Evolutionary conservation across 176 grass and related monocot genomes (phyloP), one percentile per base, ranked within the genome.

Genomic region (Oryza coarctata): DNA sequence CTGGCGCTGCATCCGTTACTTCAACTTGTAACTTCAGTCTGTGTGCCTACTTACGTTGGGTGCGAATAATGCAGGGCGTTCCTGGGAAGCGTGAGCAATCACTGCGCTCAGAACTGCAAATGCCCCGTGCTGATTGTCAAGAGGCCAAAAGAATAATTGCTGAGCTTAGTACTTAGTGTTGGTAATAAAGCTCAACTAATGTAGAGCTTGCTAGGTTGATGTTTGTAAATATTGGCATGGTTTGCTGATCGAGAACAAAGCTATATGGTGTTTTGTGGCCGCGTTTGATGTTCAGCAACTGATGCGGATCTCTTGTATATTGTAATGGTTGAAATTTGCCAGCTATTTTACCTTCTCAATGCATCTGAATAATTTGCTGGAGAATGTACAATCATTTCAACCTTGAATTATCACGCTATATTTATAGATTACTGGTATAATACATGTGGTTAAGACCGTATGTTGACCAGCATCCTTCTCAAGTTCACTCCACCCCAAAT

Each of bases 71-170:
- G 25, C 70, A 92, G 90, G 86, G 49, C 86, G 2, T 85, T 92
- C 25, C 81, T 92, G 14, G 90, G 90, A 38, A 88, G 90, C 39
- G 90, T 92, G 18, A 92, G 90, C 79, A 88, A 83, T 63, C 75
- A 92, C 69, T 92, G 90, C 74, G 90, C 90, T 4, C 90, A 85
- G 60, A 83, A 88, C 58, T 87, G 73, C 39, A 92, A 88, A 6
- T 92, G 90, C 83, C 90, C 90, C 3, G 79, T 92, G 9, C 70
- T 92, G 22, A 80, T 88, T 14, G 83, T 88, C 62, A 88, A 88
- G 63, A 82, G 50, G 60, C 88, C 88, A 32, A 86, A 89, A 22
- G 65, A 86, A 20, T 77, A 44, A 8, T 32, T n/a, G 52, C 6
- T 52, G 18, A 52, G 44, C 12, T 47, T 7, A 40, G 9, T n/a